Evolutionary conservation across 305 asterid genomes (phyloP), one percentile per base, ranked within the genome.

Genomic region (Fraxinus platypoda): DNA sequence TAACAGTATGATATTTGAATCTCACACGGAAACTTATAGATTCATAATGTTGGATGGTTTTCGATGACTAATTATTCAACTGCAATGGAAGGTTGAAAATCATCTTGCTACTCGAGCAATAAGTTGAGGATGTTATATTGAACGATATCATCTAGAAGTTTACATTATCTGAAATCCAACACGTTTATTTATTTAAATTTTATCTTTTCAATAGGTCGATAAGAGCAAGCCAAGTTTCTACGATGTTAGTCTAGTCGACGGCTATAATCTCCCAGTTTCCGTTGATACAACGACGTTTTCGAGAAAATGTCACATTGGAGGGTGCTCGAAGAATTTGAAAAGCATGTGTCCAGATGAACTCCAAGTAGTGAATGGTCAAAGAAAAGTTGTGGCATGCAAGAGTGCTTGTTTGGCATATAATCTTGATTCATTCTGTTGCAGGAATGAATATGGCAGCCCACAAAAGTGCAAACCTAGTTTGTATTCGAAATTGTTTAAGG

Each of bases 361-460:
- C 2, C 84, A 78, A 76, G 94, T 92, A 4, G 13, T 70, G 82
- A 91, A 89, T 49, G 28, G 28, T 4, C 12, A 8, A 11, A 94
- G 94, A 9, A 90, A 89, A 31, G 88, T 95, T 4, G 95, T 91
- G 87, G 98, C 98, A 21, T 95, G 98, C 74, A 89, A 87, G 80
- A 95, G 98, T 54, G 98, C 91, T 52, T 95, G 98, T 23, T 85
- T 93, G 88, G 98, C 97, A 4, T 95, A 87, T 83, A 78, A 91
- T 74, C 81, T 52, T 0, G 98, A 95, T 35, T 30, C 83, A 1
- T 95, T 91, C 75, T 95, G 98, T 59, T 95, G 98, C 82, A 83
- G 95, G 88, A 94, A 91, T 46, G 86, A 81, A 34, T 91, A 86
- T 54, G 92, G 93, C 8, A 89, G 89, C 43, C 97, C 95, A 4